A percentile compares a stretch with the other conserved stretches of the same genome.
Conservation (phyloP, 768 basidiomycete species). For the Rickenella mellea region DNA sequence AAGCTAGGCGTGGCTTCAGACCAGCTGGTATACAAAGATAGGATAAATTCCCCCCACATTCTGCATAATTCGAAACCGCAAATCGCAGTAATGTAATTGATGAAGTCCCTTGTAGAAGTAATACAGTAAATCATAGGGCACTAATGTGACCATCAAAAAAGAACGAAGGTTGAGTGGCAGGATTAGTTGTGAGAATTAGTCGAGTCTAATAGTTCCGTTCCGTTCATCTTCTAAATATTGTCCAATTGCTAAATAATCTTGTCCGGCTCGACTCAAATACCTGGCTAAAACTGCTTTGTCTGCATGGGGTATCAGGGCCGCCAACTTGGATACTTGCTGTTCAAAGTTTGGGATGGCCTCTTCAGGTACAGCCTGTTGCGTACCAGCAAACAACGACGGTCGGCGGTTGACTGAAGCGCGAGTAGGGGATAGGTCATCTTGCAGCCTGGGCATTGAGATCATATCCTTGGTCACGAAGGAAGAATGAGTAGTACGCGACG, state of each 20-base stretch:
- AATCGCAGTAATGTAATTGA: too few relatives aligned
- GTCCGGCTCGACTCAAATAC: conserved; percentile 65
- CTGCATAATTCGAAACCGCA: too few relatives aligned
- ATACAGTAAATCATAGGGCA: too few relatives aligned
- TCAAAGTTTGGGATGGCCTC: conserved; percentile 41
- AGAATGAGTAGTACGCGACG: too few relatives aligned
- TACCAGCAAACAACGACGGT: conserved; percentile 18
- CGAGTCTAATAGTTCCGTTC: conserved; percentile 47
- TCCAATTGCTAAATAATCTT: conserved; percentile 79
- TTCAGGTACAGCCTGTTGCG: neutral
- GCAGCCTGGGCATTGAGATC: conserved; percentile 9
- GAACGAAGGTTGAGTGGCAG: neutral
- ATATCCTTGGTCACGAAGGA: too few relatives aligned
- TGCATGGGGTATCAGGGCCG: conserved; percentile 63
- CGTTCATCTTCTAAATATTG: conserved; percentile 81
- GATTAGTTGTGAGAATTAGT: conserved; percentile 19
- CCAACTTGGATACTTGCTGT: conserved; percentile 62
- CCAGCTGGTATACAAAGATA: conserved; percentile 25
- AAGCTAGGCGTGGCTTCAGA: too few relatives aligned
- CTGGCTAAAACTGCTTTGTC: conserved; percentile 56
- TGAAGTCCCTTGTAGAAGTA: too few relatives aligned
- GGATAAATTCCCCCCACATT: neutral
- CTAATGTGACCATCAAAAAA: conserved; percentile 5
- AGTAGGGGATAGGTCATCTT: neutral
- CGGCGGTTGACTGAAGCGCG: conserved; percentile 2